phyloP scores from a whole-genome alignment of 2,329 filamentous ascomycete genomes.

The Fusarium sp. region DNA sequence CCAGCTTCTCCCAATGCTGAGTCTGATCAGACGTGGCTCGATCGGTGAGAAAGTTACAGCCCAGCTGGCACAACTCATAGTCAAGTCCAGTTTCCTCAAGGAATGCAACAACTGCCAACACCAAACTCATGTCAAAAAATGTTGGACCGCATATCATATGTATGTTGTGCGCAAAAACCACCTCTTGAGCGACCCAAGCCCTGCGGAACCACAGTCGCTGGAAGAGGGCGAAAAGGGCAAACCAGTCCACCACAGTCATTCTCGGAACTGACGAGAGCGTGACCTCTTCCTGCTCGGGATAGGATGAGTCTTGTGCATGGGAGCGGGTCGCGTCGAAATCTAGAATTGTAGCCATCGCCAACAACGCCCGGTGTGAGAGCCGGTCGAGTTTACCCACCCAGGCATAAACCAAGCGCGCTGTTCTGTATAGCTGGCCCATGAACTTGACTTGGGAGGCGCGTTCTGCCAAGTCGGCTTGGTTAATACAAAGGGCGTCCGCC shows the following conservation, averaged over 20 bases:
- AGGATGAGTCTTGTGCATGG: not conserved
- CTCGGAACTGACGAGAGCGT: not conserved
- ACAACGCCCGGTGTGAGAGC: not conserved
- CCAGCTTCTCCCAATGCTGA: not conserved
- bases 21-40: not conserved
- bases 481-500: conserved; percentile 8
- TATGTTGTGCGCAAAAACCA: not conserved
- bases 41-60: not conserved
- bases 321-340: not conserved
- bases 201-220: conserved; percentile 8
- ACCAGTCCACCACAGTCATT: not conserved
- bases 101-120: not conserved
- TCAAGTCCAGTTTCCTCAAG: not conserved
- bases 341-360: not conserved
- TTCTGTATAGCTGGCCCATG: not conserved
- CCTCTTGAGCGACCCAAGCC: conserved; percentile 11
- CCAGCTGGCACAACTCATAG: not conserved
- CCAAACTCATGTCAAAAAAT: not conserved
- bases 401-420: not conserved
- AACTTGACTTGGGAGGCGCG: not conserved
- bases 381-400: not conserved
- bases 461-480: conserved; percentile 1
- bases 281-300: not conserved
- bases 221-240: conserved; percentile 4
- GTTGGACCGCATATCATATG: not conserved